These are phyloP conservation scores for Pleurostoma richardsiae DNA, from an alignment of 2,329 filamentous ascomycete species.

Conservation along the genomic window DNA sequence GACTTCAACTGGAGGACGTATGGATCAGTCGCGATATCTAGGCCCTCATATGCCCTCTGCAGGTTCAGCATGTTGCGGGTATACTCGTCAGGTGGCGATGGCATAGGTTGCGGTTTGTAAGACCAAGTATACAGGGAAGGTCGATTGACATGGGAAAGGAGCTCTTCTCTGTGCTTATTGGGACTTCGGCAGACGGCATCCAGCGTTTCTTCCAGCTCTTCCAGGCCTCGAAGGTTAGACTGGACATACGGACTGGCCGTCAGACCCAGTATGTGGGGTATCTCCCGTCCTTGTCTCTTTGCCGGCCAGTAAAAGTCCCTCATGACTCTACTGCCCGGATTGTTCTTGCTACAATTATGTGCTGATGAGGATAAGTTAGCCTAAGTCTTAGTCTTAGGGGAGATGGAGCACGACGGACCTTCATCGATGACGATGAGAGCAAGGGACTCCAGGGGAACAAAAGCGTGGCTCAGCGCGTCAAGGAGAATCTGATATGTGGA, in stretches of 20 bases:
- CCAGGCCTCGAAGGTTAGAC: slow-evolving; percentile 48
- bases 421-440: slow-evolving; percentile 78
- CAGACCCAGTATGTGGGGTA: slow-evolving; percentile 70
- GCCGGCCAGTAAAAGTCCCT: slow-evolving; percentile 58
- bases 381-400: neutral
- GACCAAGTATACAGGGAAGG: slow-evolving; percentile 44
- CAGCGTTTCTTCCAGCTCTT: slow-evolving; percentile 63
- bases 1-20: slow-evolving; percentile 42
- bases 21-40: slow-evolving; percentile 60
- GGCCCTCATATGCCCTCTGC: slow-evolving; percentile 24
- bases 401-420: slow-evolving; percentile 40
- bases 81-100: slow-evolving; percentile 1
- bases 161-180: slow-evolving; percentile 61
- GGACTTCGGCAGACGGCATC: slow-evolving; percentile 67
- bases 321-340: slow-evolving; percentile 70
- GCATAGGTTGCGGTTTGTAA: slow-evolving; percentile 18
- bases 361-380: slow-evolving; percentile 37
- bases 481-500: slow-evolving; percentile 72
- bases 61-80: slow-evolving; percentile 40
- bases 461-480: slow-evolving; percentile 71
- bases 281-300: slow-evolving; percentile 25
- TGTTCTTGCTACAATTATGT: slow-evolving; percentile 65
- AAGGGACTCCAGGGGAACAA: slow-evolving; percentile 59
- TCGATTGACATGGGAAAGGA: slow-evolving; percentile 63
- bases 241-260: slow-evolving; percentile 74